Conservation (phyloP, 179 eudicot genomes). For the Sideroxylon spinosum region DNA sequence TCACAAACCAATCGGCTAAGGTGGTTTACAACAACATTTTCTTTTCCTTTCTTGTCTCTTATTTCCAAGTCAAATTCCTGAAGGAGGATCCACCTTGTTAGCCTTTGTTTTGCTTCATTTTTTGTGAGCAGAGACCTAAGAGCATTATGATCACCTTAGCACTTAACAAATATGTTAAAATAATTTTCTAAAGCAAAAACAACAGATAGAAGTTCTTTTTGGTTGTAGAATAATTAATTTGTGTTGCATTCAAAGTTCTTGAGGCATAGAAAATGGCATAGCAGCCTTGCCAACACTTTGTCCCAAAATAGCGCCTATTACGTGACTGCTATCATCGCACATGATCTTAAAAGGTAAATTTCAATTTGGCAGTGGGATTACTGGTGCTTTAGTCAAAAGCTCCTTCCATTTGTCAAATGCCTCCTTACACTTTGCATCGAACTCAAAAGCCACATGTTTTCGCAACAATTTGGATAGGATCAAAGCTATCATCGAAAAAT, state of each 20-base stretch:
- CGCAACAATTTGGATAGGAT: conserved; percentile 5
- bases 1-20: background rate
- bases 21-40: background rate
- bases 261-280: conserved; percentile 10
- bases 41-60: conserved; percentile 7
- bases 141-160: conserved; percentile 6
- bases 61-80: conserved; percentile 19
- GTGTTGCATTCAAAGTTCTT: conserved; percentile 7
- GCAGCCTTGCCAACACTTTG: conserved; percentile 5
- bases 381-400: too few species aligned
- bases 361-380: too few species aligned
- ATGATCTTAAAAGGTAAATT: background rate
- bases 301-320: conserved; percentile 1
- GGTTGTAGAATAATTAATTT: conserved; percentile 8
- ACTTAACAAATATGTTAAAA: conserved; percentile 1
- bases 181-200: conserved; percentile 13
- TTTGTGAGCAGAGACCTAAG: background rate
- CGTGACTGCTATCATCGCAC: conserved; percentile 2
- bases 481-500: background rate
- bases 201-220: conserved; percentile 13
- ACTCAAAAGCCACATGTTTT: conserved; percentile 11
- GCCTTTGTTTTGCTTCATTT: background rate
- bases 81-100: conserved; percentile 16
- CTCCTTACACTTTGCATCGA: conserved; percentile 4
- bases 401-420: background rate